Evolutionary conservation across 306 rosid species (phyloP), one percentile per base, ranked within the genome.

Genomic region (Vicia villosa): DNA sequence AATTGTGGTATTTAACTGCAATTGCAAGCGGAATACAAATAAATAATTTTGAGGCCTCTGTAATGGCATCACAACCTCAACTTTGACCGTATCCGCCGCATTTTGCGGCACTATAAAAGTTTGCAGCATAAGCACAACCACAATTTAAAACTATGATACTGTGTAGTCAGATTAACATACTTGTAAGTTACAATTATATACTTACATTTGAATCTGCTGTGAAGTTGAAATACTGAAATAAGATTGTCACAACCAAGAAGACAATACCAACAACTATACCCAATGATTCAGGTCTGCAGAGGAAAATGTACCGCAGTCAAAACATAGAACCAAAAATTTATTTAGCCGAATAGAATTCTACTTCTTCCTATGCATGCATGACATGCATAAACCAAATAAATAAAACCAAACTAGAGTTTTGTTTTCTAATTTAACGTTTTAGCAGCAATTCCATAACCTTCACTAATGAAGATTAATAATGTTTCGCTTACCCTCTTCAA

Each of bases 221-320:
- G 82, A 91, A 89, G 85, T 94, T 90, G 77, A 91, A 94, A 78
- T 86, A 88, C 86, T 91, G 96, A 83, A 94, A 94, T 63, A 89
- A 69, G 79, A 89, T 87, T 74, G 86, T 86, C 78, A 91, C 57
- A 50, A 94, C 92, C 86, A 94, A 70, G 89, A 85, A 94, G 67
- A 88, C 89, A 78, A 89, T 84, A 69, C 89, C 95, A 79, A 94
- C 95, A 68, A 84, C 99, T 70, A 94, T 81, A 38, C 99, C 97
- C 85, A 94, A 73, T 11, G 97, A 88, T 79, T 94, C 99, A 7
- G 99, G 99, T 85, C 97, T 94, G 87, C 76, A 72, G 63, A 79
- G 37, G 22, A 73, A 74, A 73, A 41, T 42, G 50, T 65, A 37
- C 26, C 54, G 20, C 12, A 59, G 17, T 81, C 36, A 66, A 52